Evolutionary conservation across 1,284 basidiomycete genomes (phyloP), one percentile per base, ranked within the genome.

Genomic region (Rhodofomes roseus): DNA sequence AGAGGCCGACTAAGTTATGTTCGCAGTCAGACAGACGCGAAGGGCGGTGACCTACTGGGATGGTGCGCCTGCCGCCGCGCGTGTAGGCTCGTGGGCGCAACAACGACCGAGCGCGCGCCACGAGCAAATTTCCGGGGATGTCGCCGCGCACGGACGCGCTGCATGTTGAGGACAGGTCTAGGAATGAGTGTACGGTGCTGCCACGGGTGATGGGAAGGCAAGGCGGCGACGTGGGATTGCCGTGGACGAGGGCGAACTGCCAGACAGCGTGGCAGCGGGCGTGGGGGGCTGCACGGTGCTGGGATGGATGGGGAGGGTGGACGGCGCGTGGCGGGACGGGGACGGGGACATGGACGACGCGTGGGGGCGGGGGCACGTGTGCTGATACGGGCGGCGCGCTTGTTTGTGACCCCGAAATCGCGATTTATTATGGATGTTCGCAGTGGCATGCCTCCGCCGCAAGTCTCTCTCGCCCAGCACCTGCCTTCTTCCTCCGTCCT

Each of bases 321-420:
- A 16, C 11, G 50, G 36, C 4, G 48, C 6, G 16, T 11, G 25
- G 12, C 7, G 25, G 11, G 31, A 18, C n/a, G n/a, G 20, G 50
- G 50, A 34, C 27, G 50, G 18, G 29, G 50, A 37, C 7, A 20
- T 12, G n/a, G 27, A 20, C 29, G 16, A 48, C 44, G 44, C 14
- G 23, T 50, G 50, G 36, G 29, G 50, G 50, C 50, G 50, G 50
- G 48, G 50, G 50, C 50, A 52, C 50, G 50, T 52, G 50, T 36
- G 12, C 50, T 51, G 50, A 51, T 51, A 51, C 50, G 29, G 50
- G 27, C 29, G 8, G 50, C 50, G 50, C 50, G 50, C 50, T 36
- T 52, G 31, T 52, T 37, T 29, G 25, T 48, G 46, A 48, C 50
- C 50, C 50, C 50, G 50, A 52, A 52, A 52, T 52, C 50, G 50